Evolutionary conservation across 2,329 filamentous ascomycete genomes (phyloP), one percentile per base, ranked within the genome.

Genomic region (Penicillium sp.): DNA sequence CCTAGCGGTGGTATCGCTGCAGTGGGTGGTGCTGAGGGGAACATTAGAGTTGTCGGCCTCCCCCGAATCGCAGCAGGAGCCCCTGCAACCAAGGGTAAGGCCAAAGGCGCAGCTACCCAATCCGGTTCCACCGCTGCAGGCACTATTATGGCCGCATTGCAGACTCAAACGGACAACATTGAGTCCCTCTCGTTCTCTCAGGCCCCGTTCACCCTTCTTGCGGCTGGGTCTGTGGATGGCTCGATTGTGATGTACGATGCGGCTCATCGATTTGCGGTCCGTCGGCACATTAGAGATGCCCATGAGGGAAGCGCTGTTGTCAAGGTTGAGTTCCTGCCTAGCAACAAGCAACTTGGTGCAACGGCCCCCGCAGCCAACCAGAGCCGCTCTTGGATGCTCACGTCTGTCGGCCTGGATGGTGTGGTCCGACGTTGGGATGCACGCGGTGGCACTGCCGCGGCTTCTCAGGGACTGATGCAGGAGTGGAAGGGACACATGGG

Each of bases 261-360:
- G 0, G 85, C 88, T 41, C 88, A 94, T 64, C 86, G 89, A 50
- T 97, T 96, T 69, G 89, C 91, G 3, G 85, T 95, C n/a, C 83
- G 94, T 49, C 80, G 90, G 52, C 87, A 91, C 69, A 90, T 97
- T 61, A 82, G 83, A 48, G 88, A 88, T 47, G 92, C 90, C 1
- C 93, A 96, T 72, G 89, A 92, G 61, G 89, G 90, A n/a, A 88
- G 88, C 67, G 88, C 90, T 1, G 90, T 99, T 19, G 93, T 97
- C 59, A 93, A 95, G 75, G 86, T 97, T 5, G 91, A 97, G 57
- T 99, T 96, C 68, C 84, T 96, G 25, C 69, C 56, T 80, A 69
- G 77, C 70, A 71, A 75, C 62, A 69, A 63, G 35, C 71, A 73
- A 5, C 67, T 67, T n/a, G 55, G 65, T 48, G 52, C 66, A 54